A percentile compares a stretch with the other conserved stretches of the same genome.
Conservation (phyloP, 2,329 filamentous ascomycete species). For the Penicillium aurantiogriseum region DNA sequence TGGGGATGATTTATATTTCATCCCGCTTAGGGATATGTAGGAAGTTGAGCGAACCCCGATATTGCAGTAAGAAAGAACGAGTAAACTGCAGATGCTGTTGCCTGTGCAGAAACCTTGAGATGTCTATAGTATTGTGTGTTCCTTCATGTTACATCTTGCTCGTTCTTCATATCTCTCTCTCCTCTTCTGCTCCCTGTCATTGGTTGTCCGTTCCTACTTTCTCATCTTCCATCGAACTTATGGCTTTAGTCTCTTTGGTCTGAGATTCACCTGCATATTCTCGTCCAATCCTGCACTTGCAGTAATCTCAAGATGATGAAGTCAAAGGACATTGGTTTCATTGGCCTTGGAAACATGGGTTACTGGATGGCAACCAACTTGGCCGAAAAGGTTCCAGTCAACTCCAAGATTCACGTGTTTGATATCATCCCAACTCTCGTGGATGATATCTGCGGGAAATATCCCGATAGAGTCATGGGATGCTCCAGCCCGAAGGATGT, state of each 20-base stretch:
- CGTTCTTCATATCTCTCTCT: not conserved
- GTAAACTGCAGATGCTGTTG: not conserved
- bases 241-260: not conserved
- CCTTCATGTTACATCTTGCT: not conserved
- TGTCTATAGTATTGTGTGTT: not conserved
- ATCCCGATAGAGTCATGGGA: not conserved
- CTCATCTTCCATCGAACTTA: not conserved
- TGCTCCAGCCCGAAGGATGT: not conserved
- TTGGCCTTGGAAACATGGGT: conserved; percentile 16
- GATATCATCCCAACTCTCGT: conserved; percentile 4
- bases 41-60: too few relatives aligned
- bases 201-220: not conserved
- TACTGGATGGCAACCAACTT: conserved; percentile 11
- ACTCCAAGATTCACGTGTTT: conserved; percentile 4
- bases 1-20: too few relatives aligned
- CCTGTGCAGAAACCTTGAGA: not conserved
- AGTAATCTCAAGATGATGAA: not conserved
- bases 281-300: not conserved
- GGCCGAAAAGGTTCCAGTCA: conserved; percentile 4
- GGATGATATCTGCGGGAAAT: not conserved
- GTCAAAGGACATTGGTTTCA: conserved; percentile 11
- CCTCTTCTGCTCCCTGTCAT: not conserved
- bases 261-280: not conserved
- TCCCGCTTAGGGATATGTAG: too few relatives aligned
- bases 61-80: too few relatives aligned